A percentile compares a stretch with the other conserved stretches of the same genome.
Conservation (phyloP, 2,329 filamentous ascomycete species). For the Beauveria caledonica region DNA sequence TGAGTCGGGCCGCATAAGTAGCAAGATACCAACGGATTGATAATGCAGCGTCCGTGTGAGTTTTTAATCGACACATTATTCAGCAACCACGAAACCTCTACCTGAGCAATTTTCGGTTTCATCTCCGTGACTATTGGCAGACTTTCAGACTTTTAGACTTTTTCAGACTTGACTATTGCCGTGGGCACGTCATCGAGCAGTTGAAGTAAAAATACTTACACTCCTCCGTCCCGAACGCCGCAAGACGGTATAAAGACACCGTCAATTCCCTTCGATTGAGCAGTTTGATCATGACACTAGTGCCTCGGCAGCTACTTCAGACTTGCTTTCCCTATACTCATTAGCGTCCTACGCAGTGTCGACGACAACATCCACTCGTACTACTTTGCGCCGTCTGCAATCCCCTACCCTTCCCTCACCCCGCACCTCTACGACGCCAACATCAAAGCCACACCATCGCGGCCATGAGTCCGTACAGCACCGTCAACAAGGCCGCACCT, state of each 20-base stretch:
- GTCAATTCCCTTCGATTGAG: background rate
- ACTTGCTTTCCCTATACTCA: background rate
- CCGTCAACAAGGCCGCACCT: constrained; percentile 31
- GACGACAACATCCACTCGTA: background rate
- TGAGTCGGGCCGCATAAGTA: background rate
- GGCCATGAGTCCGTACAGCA: constrained; percentile 1
- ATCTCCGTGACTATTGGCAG: background rate
- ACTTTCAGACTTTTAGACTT: background rate
- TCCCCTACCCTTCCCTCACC: background rate
- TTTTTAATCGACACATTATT: background rate
- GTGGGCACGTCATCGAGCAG: background rate
- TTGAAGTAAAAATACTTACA: background rate
- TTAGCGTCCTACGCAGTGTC: background rate
- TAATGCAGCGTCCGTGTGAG: background rate
- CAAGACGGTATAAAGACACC: background rate
- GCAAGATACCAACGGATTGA: background rate
- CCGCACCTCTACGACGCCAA: background rate
- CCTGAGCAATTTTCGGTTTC: background rate
- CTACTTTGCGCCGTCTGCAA: background rate
- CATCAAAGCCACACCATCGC: background rate
- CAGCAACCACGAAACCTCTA: background rate
- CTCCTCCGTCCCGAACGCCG: background rate
- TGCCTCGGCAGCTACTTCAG: background rate
- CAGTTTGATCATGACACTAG: background rate
- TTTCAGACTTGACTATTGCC: background rate